These are phyloP conservation scores for Acacia melanoxylon DNA, from an alignment of 306 rosid species.

Conservation along the genomic window DNA sequence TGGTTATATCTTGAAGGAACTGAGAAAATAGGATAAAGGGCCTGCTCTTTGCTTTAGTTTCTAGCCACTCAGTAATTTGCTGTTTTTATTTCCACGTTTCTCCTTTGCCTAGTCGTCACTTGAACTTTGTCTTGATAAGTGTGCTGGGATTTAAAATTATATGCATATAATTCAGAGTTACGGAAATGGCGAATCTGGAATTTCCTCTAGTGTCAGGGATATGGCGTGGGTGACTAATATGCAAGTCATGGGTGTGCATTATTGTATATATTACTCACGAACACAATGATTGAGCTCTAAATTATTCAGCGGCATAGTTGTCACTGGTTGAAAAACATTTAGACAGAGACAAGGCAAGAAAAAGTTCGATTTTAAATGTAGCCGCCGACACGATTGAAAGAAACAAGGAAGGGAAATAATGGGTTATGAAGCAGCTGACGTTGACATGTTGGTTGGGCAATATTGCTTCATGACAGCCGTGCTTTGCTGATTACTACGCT, in stretches of 20 bases:
- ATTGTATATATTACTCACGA: constrained; percentile 1
- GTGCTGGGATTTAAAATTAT: background rate
- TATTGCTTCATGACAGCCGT: background rate
- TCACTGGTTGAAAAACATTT: constrained; percentile 12
- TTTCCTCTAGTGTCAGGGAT: background rate
- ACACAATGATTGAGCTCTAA: constrained; percentile 22
- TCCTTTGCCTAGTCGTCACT: background rate
- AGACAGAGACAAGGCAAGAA: background rate
- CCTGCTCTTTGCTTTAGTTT: background rate
- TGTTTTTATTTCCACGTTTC: background rate
- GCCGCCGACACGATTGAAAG: constrained; percentile 14
- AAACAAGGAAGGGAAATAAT: background rate
- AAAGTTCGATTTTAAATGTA: background rate
- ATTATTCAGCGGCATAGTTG: constrained; percentile 6
- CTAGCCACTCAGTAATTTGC: background rate
- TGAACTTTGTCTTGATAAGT: background rate
- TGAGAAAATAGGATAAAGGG: background rate
- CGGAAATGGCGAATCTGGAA: constrained; percentile 5
- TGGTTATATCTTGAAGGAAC: background rate
- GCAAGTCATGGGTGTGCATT: background rate
- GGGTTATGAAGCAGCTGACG: background rate
- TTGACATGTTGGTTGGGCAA: background rate
- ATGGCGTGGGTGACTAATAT: background rate
- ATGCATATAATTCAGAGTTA: background rate
- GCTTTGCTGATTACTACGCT: too few relatives aligned